phyloP scores from a whole-genome alignment of 495 filamentous ascomycete genomes.

The Parathielavia appendiculata region DNA sequence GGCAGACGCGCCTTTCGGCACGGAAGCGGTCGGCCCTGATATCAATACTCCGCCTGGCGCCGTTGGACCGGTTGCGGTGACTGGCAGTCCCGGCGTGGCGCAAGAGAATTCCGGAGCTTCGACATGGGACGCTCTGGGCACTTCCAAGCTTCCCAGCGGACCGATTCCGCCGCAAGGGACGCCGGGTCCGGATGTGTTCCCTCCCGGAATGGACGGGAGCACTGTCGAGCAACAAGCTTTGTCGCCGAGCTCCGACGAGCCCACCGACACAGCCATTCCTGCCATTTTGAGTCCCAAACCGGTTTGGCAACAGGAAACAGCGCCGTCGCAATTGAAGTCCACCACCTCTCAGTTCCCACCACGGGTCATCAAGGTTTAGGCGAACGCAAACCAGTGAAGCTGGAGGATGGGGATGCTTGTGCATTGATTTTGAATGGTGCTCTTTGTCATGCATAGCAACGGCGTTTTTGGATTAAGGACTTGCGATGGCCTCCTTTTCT shows the following conservation, averaged over 20 bases:
- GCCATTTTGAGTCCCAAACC: neutral
- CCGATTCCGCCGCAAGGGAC: neutral
- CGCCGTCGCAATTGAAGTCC: neutral
- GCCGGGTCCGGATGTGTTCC: neutral
- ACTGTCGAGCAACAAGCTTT: neutral
- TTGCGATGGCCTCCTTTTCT: neutral
- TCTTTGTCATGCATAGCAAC: conserved; percentile 7
- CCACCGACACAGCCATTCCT: neutral
- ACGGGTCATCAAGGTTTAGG: neutral
- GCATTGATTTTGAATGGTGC: neutral
- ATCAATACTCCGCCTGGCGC: neutral
- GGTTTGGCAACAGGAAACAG: neutral
- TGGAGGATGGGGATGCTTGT: neutral
- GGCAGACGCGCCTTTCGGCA: neutral
- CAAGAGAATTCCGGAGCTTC: neutral
- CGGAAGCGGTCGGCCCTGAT: neutral
- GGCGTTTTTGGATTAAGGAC: neutral
- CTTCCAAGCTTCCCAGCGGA: neutral
- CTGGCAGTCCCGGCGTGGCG: neutral
- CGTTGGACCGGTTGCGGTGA: neutral
- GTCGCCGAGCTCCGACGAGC: neutral
- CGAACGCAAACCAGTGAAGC: neutral
- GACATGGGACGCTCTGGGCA: neutral
- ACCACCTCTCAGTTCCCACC: too few species aligned
- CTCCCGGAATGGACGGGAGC: neutral